Base-by-base conservation (phyloP, 2,329 filamentous ascomycete genomes). In the Myriosclerotinia curreyana region DNA sequence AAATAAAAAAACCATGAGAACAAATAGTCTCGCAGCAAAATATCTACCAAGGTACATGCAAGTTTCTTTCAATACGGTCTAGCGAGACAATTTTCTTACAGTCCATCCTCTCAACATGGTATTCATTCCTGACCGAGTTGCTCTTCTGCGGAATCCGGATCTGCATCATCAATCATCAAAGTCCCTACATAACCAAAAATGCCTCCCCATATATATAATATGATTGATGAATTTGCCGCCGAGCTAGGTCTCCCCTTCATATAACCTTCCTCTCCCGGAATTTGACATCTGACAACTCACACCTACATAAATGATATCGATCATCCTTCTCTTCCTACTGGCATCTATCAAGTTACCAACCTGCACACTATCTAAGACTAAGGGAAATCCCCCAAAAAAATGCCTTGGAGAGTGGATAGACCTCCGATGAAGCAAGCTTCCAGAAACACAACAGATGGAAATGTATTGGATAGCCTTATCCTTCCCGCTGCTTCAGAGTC, bases 61-160 rank as follows among this genome's bases (percentile, higher is more conserved):
- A 22, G 54, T 22, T 34, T 58, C 54, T 36, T 25, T 12, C 40
- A 58, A n/a, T 5, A 48, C 12, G n/a, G n/a, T n/a, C 11, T 28
- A 42, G 42, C 42, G 28, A 58, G 55, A 58, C 55, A 48, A 48
- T 36, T 48, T 58, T 22, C 55, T 46, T n/a, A 22, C 40, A 2
- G 25, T 15, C 28, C 20, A 36, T 48, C 40, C 54, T 46, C 42
- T 22, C 38, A 55, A 55, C 53, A 55, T 55, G 53, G 53, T 42
- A 42, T 31, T 55, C 22, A 55, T n/a, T 55, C 53, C 53, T 31
- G 53, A 36, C 55, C 55, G 55, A 48, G 42, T 58, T 36, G 42
- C 55, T 36, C 17, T 11, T 42, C n/a, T 31, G 15, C 52, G 36
- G 22, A 38, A 31, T 31, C 28, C 28, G 17, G 31, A 52, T 49